Evolutionary conservation across 78 protist genomes (phyloP).

Genomic region (Planoprotostelium fungivorum): DNA sequence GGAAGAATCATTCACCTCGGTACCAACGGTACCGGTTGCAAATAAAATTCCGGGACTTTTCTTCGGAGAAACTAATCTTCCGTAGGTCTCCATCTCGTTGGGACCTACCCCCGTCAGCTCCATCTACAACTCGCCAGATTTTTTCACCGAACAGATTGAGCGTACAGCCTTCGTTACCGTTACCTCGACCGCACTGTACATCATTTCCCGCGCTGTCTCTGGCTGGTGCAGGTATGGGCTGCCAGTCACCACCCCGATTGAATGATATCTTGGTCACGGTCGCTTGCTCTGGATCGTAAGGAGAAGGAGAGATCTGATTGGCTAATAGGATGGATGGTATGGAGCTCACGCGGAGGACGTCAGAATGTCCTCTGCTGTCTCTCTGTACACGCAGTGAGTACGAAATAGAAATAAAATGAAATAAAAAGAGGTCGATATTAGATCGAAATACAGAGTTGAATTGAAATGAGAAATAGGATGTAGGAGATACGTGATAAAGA

Average conservation of each 20-base stretch:
- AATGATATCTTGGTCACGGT: background rate
- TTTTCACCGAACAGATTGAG: background rate
- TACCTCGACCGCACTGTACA: no score
- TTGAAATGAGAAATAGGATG: no score
- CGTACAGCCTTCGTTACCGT: background rate
- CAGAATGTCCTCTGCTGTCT: background rate
- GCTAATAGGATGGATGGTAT: background rate
- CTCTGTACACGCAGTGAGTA: background rate
- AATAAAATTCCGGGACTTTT: background rate
- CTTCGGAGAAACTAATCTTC: background rate
- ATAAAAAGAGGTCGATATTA: no score
- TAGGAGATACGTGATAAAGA: no score
- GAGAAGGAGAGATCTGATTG: background rate
- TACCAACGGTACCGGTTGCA: background rate
- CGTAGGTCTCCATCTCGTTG: background rate
- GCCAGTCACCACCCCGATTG: background rate
- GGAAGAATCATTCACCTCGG: background rate
- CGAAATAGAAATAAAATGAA: no score
- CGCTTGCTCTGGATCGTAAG: background rate
- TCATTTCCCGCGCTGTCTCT: background rate
- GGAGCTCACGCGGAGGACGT: background rate
- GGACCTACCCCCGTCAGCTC: no score
- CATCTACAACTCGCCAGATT: no score
- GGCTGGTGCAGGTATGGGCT: background rate
- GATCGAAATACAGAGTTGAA: no score